Conservation (phyloP, 768 basidiomycete genomes). For the Xerocomellus intermedius region DNA sequence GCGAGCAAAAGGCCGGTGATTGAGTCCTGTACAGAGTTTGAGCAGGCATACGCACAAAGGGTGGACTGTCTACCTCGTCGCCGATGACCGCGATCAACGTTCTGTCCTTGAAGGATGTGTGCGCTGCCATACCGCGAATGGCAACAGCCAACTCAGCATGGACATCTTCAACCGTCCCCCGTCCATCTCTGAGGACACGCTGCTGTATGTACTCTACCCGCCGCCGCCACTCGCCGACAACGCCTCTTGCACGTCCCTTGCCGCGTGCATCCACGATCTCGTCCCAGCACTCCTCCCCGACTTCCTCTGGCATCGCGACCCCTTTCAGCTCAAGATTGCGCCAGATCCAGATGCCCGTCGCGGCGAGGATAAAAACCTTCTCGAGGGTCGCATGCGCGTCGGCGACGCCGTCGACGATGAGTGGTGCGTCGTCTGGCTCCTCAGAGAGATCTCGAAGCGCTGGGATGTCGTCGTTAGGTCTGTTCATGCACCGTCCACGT, state of each 20-base stretch:
- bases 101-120: constrained; percentile 71
- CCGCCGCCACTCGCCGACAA: constrained; percentile 52
- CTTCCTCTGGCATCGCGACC: constrained; percentile 83
- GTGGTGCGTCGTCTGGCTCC: constrained; percentile 91
- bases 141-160: constrained; percentile 34
- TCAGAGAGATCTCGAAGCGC: constrained; percentile 69
- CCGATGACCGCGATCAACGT: constrained; percentile 94
- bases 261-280: constrained; percentile 60
- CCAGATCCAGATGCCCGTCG: constrained; percentile 38
- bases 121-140: constrained; percentile 45
- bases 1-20: constrained; percentile 95
- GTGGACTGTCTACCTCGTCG: constrained; percentile 68
- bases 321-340: constrained; percentile 74
- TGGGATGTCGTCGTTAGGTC: constrained; percentile 85
- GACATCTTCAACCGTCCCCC: constrained; percentile 76
- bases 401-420: constrained; percentile 99
- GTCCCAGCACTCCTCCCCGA: constrained; percentile 54
- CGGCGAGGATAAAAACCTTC: constrained; percentile 44
- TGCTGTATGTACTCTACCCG: constrained; percentile 75
- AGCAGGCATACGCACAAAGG: constrained; percentile 3
- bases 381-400: constrained; percentile 86
- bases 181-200: constrained; percentile 80
- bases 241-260: constrained; percentile 60
- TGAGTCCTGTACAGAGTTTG: constrained; percentile 66
- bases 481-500: constrained; percentile 18